Percentiles rank a stretch among this genome's conserved stretches.
Conservation (phyloP, 306 rosid species). For the Cercis canadensis region DNA sequence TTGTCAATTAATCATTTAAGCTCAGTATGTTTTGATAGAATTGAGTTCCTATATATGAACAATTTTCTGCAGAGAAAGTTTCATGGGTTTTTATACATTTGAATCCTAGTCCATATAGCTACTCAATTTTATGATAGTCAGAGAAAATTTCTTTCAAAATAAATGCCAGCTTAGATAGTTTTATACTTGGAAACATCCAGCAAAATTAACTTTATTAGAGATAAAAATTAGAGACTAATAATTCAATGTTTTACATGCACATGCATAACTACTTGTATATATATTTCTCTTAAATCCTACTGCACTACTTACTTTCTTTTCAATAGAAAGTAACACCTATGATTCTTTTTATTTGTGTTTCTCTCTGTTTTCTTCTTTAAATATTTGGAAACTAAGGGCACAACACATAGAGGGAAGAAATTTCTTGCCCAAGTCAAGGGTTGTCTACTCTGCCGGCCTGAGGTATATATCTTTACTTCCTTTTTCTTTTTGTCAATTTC, state of each 20-base stretch:
- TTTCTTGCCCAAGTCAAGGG: constrained; percentile 63
- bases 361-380: background rate
- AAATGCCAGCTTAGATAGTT: background rate
- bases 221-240: too few relatives aligned
- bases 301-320: too few relatives aligned
- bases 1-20: background rate
- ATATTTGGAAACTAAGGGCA: background rate
- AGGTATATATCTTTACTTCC: constrained; percentile 49
- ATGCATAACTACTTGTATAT: too few relatives aligned
- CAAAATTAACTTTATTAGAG: too few relatives aligned
- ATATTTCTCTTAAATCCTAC: too few relatives aligned
- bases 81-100: too few relatives aligned
- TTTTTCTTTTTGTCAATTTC: background rate
- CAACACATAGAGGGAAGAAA: constrained; percentile 42
- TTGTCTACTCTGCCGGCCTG: constrained; percentile 59
- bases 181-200: background rate
- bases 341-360: background rate
- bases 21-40: too few relatives aligned
- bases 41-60: too few relatives aligned
- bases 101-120: too few relatives aligned
- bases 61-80: background rate
- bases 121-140: background rate
- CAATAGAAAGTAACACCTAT: background rate
- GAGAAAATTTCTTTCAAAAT: background rate
- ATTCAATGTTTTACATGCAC: too few relatives aligned